These are phyloP conservation scores for Pleodorina starrii DNA, from an alignment of 139 green algal genomes.

Conservation along the genomic window DNA sequence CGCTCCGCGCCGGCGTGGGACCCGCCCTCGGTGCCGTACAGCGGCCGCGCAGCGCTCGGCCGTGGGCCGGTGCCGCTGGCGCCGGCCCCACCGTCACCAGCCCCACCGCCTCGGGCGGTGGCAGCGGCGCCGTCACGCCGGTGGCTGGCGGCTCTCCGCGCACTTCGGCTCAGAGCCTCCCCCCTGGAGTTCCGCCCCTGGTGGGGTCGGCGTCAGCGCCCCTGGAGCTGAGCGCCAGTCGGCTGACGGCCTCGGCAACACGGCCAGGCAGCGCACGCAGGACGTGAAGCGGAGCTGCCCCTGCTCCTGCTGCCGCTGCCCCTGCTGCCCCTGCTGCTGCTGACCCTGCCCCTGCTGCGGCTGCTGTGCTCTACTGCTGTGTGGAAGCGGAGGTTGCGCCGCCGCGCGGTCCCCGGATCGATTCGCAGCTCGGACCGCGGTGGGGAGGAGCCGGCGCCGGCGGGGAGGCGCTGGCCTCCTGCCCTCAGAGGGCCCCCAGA, in stretches of 20 bases:
- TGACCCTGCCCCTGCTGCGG: too few species aligned
- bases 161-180: background rate
- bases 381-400: too few species aligned
- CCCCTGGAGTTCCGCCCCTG: too few species aligned
- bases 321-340: too few species aligned
- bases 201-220: background rate
- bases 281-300: too few species aligned
- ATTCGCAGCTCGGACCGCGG: too few species aligned
- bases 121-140: background rate
- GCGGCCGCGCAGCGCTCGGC: constrained; percentile 6
- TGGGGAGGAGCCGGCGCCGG: too few species aligned
- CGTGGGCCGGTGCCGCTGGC: background rate
- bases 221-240: constrained; percentile 18
- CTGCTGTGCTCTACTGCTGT: too few species aligned
- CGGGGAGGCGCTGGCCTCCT: too few species aligned
- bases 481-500: too few species aligned
- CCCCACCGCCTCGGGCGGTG: background rate
- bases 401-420: too few species aligned
- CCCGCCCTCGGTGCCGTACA: background rate
- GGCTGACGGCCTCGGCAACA: background rate
- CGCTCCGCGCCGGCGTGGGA: background rate
- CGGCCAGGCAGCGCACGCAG: background rate
- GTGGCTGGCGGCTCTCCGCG: background rate
- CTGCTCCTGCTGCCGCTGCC: too few species aligned
- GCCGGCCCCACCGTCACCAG: background rate